phyloP scores from a whole-genome alignment of 1,284 basidiomycete genomes.

The Rhizoctonia solani region DNA sequence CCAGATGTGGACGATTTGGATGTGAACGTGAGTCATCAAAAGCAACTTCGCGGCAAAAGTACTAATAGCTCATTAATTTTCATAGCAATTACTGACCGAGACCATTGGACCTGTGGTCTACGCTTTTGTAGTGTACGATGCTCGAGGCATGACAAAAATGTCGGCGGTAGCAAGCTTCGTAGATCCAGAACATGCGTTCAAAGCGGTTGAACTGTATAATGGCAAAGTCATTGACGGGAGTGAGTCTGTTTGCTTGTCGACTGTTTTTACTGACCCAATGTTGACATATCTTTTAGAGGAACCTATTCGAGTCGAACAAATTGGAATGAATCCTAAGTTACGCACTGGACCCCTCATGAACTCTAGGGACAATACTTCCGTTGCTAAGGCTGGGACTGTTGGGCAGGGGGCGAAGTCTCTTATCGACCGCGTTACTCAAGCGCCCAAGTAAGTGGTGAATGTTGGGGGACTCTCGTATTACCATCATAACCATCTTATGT shows the following conservation, averaged over 20 bases:
- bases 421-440: background rate
- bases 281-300: background rate
- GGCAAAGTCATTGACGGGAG: slow-evolving; percentile 32
- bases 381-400: too few species aligned
- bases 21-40: slow-evolving; percentile 15
- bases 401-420: too few species aligned
- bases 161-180: slow-evolving; percentile 27
- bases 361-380: background rate
- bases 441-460: background rate
- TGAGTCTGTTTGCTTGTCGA: background rate
- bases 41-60: background rate
- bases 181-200: slow-evolving; percentile 8
- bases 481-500: background rate
- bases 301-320: slow-evolving; percentile 26
- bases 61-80: background rate
- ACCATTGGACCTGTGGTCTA: slow-evolving; percentile 30
- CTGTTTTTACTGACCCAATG: background rate
- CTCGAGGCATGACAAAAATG: slow-evolving; percentile 24
- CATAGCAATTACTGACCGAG: slow-evolving; percentile 25
- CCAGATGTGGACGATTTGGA: slow-evolving; percentile 16
- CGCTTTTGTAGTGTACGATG: slow-evolving; percentile 13
- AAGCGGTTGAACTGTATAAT: slow-evolving; percentile 26
- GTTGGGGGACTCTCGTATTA: background rate
- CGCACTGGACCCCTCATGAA: background rate
- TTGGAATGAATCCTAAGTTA: slow-evolving; percentile 27